These are phyloP conservation scores for Trametes cinnabarina DNA, from an alignment of 768 basidiomycete species.

Conservation along the genomic window DNA sequence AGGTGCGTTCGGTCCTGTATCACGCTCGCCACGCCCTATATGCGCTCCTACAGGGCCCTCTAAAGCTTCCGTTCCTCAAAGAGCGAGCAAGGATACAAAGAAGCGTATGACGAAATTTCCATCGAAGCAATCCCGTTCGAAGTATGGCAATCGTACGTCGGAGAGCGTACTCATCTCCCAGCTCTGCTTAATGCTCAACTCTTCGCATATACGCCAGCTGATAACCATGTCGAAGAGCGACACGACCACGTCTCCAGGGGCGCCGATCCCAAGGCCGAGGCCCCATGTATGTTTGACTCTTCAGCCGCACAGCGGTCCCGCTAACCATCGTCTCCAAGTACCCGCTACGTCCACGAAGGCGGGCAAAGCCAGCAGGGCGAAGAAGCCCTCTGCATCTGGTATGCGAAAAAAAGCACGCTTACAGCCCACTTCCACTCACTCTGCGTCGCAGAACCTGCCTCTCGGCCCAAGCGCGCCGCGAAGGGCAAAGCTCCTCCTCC, in stretches of 20 bases:
- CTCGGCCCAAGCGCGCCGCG: not conserved
- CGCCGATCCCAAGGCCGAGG: no score
- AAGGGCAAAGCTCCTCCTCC: constrained; percentile 3
- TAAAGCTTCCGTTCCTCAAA: not conserved
- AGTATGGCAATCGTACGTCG: not conserved
- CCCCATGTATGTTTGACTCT: no score
- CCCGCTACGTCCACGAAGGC: not conserved
- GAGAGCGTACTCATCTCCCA: not conserved
- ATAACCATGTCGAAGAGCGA: no score
- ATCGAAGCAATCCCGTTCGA: not conserved
- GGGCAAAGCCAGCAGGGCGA: not conserved
- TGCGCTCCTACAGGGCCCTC: not conserved
- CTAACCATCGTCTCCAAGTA: not conserved
- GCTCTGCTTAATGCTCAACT: no score
- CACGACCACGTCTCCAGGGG: no score
- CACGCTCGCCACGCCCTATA: not conserved
- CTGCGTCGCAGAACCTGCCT: not conserved
- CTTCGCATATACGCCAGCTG: no score
- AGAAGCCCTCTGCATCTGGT: not conserved
- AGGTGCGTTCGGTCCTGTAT: not conserved
- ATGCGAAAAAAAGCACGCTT: not conserved
- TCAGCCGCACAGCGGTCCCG: no score
- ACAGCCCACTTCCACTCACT: not conserved
- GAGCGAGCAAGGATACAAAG: not conserved
- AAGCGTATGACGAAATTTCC: not conserved